Evolutionary conservation across 2,329 filamentous ascomycete species (phyloP).

Genomic region (Graphilbum ipis-grandicollis): DNA sequence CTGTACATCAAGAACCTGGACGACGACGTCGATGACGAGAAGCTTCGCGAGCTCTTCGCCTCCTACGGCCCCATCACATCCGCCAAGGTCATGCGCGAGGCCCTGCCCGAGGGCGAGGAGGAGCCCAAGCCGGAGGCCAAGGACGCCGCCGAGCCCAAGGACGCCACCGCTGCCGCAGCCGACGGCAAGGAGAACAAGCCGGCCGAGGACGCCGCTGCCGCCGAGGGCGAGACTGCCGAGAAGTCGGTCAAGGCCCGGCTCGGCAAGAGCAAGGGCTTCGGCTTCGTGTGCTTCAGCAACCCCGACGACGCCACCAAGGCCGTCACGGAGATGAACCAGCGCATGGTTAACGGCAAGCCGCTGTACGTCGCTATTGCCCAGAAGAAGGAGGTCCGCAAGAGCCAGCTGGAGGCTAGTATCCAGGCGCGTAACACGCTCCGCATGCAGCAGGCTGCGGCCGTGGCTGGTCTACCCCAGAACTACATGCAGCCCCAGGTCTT

Average conservation of each 20-base stretch:
- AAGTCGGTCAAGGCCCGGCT: slow-evolving; percentile 52
- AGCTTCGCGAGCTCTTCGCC: slow-evolving; percentile 84
- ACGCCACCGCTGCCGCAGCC: slow-evolving; percentile 35
- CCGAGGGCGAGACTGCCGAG: slow-evolving; percentile 52
- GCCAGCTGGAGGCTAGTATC: slow-evolving; percentile 96
- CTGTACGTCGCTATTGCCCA: slow-evolving; percentile 95
- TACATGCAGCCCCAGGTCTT: slow-evolving; percentile 86
- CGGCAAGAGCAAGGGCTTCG: slow-evolving; percentile 99
- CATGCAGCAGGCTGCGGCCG: slow-evolving; percentile 91
- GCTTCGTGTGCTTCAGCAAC: slow-evolving; percentile 99
- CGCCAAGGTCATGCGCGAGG: slow-evolving; percentile 97
- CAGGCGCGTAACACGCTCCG: slow-evolving; percentile 97
- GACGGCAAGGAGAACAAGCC: slow-evolving; percentile 28
- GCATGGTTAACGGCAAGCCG: slow-evolving; percentile 94
- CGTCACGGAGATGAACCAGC: slow-evolving; percentile 98
- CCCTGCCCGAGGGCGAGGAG: slow-evolving; percentile 35
- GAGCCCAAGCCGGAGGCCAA: slow-evolving; percentile 34
- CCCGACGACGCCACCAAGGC: slow-evolving; percentile 98
- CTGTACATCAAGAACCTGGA: slow-evolving; percentile 98
- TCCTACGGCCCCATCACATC: slow-evolving; percentile 92
- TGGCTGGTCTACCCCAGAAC: slow-evolving; percentile 72
- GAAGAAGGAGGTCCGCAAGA: slow-evolving; percentile 99
- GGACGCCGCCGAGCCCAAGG: slow-evolving; percentile 37
- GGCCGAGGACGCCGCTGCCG: slow-evolving; percentile 60
- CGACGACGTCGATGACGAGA: slow-evolving; percentile 94